Base-by-base conservation (phyloP, 139 green algal genomes). In the Chlorella sp. region DNA sequence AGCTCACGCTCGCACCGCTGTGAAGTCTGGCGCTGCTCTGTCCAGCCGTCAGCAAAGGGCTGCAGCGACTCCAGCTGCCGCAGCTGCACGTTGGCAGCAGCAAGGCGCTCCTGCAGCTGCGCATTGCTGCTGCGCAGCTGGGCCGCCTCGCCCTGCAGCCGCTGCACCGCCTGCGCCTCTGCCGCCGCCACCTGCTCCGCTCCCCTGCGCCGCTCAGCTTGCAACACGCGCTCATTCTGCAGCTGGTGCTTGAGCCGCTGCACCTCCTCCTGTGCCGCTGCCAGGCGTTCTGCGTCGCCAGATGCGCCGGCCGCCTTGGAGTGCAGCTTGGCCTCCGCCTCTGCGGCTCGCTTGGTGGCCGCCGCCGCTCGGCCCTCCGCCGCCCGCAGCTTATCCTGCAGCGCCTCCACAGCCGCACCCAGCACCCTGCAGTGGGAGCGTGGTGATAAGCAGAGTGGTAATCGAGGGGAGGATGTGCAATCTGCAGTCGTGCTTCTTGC, bases 91-190 rank as follows among this genome's bases (percentile, higher is more conserved):
- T 74, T 43, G 1, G 77, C 58, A 8, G 58, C 41, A 0, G 77
- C 58, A 30, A 83, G 60, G 14, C 16, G 58, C 77, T 67, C 30
- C 38, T 51, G 77, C 28, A 73, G 60, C 14, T 83, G 40, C 11
- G 41, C 56, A n/a, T 83, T 73, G 74, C 74, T n/a, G 74, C 74
- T 34, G 56, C 76, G 30, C 41, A 17, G 72, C 43, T 24, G 34
- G 16, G 36, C 19, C 67, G 16, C 32, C n/a, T 36, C 32, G 65
- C 34, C 22, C n/a, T 26, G 41, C 43, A 32, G 43, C 72, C 2
- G 43, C 43, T 30, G 43, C 13, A n/a, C 24, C 14, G 72, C 30
- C 30, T 60, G 30, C 46, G 43, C 72, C 72, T 58, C 72, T 30
- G 72, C 72, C 9, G 43, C 44, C 43, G 56, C 72, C 44, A 13